Evolutionary conservation across 345 rosid species (phyloP), one percentile per base, ranked within the genome.

Genomic region (Triadica sebifera): DNA sequence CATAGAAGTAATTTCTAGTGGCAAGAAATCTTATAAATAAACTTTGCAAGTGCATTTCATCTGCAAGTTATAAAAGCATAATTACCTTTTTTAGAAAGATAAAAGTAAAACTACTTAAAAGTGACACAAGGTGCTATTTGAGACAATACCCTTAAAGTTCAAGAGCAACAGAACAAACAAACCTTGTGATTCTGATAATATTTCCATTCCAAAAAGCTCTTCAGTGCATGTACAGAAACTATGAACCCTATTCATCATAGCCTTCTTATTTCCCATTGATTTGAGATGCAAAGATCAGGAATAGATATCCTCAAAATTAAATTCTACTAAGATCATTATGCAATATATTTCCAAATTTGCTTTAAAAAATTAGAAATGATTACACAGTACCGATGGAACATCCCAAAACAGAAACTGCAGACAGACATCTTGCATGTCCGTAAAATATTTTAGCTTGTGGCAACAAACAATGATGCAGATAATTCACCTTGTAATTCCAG

Each of bases 401-500:
- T 39, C 47, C 49, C 15, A 69, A 53, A 53, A 53, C 0, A 53
- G 51, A 4, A 2, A 38, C 9, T 12, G 29, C 2, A 52, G 51
- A 45, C 6, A 53, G 43, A 4, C 46, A 77, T 43, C 8, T 39
- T 13, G 37, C 34, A 24, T 0, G 45, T 12, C 38, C 41, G 15
- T 1, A 2, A 37, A 8, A 58, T 45, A 24, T 8, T 52, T 52
- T 22, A 6, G 6, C 25, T 51, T 47, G 50, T 7, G 17, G 49
- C 61, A 64, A 50, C 20, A 25, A 74, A 55, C 45, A 53, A 65
- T 17, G 37, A n/a, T 41, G 39, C 39, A 51, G 25, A 65, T 10
- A 46, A 19, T 61, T 85, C 82, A 93, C 98, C 98, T 91, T 93
- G 95, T 93, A 93, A 74, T 93, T 93, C 98, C 98, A 93, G 84